Evolutionary conservation across 495 filamentous ascomycete species (phyloP).

Genomic region (Hyaloscypha hepaticicola): DNA sequence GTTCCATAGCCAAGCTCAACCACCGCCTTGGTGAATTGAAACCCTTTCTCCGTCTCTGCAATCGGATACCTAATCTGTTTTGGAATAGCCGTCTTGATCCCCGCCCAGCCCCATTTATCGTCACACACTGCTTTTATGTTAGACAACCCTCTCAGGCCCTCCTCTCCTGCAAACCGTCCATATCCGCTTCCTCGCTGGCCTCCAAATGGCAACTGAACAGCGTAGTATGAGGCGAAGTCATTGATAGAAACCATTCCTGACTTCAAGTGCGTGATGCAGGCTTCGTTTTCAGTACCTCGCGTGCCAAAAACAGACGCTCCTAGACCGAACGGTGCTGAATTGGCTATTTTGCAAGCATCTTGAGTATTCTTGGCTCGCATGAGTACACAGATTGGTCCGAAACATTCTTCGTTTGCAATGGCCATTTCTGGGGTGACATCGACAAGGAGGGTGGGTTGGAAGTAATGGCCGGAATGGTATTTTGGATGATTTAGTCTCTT

Average conservation of each 20-base stretch:
- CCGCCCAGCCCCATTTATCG: conserved; percentile 63
- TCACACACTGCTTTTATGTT: conserved; percentile 84
- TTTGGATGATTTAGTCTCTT: conserved; percentile 64
- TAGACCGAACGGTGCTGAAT: conserved; percentile 74
- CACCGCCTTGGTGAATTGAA: conserved; percentile 56
- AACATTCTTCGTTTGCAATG: conserved; percentile 90
- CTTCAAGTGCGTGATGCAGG: conserved; percentile 65
- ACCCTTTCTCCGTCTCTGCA: conserved; percentile 47
- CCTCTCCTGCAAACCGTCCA: conserved; percentile 87
- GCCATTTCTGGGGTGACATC: conserved; percentile 76
- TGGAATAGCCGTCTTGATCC: conserved; percentile 75
- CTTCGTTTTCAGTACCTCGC: conserved; percentile 44
- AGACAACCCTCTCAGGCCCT: conserved; percentile 80
- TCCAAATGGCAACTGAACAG: conserved; percentile 90
- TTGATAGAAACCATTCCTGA: conserved; percentile 92
- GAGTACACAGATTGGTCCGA: conserved; percentile 84
- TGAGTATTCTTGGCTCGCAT: conserved; percentile 65
- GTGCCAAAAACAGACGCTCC: conserved; percentile 80
- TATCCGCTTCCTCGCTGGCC: conserved; percentile 86
- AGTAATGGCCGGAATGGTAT: conserved; percentile 81
- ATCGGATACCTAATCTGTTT: conserved; percentile 78
- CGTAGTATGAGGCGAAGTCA: conserved; percentile 90
- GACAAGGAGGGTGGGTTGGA: conserved; percentile 82
- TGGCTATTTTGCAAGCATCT: conserved; percentile 68
- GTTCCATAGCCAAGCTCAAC: conserved; percentile 54